phyloP scores from a whole-genome alignment of 371 early-diverging fungal species.

The Umbelopsis sp. region DNA sequence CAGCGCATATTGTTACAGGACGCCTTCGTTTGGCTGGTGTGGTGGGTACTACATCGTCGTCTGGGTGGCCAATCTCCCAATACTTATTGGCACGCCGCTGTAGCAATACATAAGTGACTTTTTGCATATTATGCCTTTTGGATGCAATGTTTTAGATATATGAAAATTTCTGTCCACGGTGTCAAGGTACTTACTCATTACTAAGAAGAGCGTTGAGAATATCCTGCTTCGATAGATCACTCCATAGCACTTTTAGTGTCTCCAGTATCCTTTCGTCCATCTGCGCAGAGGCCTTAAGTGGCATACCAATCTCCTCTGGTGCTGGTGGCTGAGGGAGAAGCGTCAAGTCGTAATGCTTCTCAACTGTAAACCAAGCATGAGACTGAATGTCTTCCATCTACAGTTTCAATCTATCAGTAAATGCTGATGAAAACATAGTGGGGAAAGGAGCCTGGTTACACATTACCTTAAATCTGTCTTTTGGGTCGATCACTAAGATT shows the following conservation, averaged over 20 bases:
- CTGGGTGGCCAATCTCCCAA: slow-evolving; percentile 53
- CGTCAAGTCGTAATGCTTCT: slow-evolving; percentile 34
- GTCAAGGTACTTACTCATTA: slow-evolving; percentile 35
- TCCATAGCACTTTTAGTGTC: slow-evolving; percentile 49
- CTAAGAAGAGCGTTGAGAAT: slow-evolving; percentile 43
- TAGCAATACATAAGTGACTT: slow-evolving; percentile 52
- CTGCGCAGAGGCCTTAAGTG: slow-evolving; percentile 33
- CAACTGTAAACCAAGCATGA: slow-evolving; percentile 50
- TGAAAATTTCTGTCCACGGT: not conserved
- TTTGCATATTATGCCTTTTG: slow-evolving; percentile 55
- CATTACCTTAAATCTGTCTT: slow-evolving; percentile 48
- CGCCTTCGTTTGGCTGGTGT: slow-evolving; percentile 44
- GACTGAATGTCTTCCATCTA: slow-evolving; percentile 44
- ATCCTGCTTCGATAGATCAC: slow-evolving; percentile 39
- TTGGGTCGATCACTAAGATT: slow-evolving; percentile 47
- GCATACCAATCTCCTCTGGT: slow-evolving; percentile 41
- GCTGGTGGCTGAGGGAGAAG: slow-evolving; percentile 49
- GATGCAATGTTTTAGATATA: not conserved
- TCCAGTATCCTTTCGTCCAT: slow-evolving; percentile 52
- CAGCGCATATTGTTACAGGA: slow-evolving; percentile 49
- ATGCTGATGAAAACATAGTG: not conserved
- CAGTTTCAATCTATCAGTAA: not conserved
- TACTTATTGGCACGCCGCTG: slow-evolving; percentile 51
- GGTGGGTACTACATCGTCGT: slow-evolving; percentile 26
- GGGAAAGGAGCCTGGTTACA: not conserved